Base-by-base conservation (phyloP, 2,329 filamentous ascomycete species). In the Pyricularia grisea region DNA sequence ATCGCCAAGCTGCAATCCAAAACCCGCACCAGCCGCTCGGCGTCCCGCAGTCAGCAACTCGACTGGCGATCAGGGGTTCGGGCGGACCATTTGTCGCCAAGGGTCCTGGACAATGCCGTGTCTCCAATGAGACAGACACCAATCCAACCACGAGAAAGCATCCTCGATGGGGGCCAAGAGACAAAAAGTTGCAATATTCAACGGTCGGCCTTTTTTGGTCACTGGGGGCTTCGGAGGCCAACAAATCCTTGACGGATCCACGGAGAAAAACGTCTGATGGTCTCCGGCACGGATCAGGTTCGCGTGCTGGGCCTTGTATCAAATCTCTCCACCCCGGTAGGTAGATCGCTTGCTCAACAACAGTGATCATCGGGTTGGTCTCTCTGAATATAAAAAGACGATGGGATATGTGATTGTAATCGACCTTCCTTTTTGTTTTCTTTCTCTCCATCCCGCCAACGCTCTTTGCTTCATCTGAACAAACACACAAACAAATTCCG, bases 401-500 rank as follows among this genome's bases (percentile, higher is more conserved):
- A 28, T 17, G 60, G 25, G 60, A 27, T 63, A 17, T 28, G 12
- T 63, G 11, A 6, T 17, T 61, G 12, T 27, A 25, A 11, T 61
- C 60, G 14, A 30, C 1, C 17, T 3, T 10, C 30, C 27, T 17
- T 17, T 12, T 11, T 5, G 5, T 30, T 7, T 9, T 28, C 25
- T 28, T 30, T 17, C 7, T 30, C 60, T 17, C 60, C 60, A 63
- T 63, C 60, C 60, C 64, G 64, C 64, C n/a, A 66, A 66, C 64
- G 20, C 12, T 33, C 65, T 50, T 66, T 66, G 31, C 31, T 36
- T 5, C 33, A 66, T 36, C 30, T 28, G 25, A 30, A 66, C 31
- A 42, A 66, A n/a, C n/a, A n/a, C 33, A 50, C 36, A 66, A 66
- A 66, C 65, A 66, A 63, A 14, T 63, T 61, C 61, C 67, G 67